Evolutionary conservation across 192 early-diverging fungal genomes (phyloP), one percentile per base, ranked within the genome.

Genomic region (Dissophora globulifera): DNA sequence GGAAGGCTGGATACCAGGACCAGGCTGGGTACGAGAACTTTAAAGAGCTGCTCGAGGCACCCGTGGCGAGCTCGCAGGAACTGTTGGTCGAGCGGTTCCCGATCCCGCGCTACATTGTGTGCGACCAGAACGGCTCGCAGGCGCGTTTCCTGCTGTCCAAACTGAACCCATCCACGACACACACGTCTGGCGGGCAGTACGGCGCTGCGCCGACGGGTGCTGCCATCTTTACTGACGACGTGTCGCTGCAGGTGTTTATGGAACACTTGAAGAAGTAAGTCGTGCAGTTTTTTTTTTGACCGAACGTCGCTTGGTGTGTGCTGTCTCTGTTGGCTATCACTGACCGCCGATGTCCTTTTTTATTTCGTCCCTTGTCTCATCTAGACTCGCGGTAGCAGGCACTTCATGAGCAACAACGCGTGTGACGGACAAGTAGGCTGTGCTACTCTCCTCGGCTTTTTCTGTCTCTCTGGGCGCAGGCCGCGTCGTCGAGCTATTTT

Each of bases 151-250:
- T 99, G 52, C 87, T 98, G 45, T 93, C 93, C 52, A 99, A 99
- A 70, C 90, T 99, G 42, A 99, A 99, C 62, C 98, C 98, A 33
- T 98, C 96, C 20, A 96, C 92, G 3, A 98, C 96, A 2, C 96
- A 99, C 80, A 86, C 86, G 31, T 90, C 88, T 51, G 88, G 90
- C 19, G 85, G 82, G 54, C 88, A 87, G 60, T 89, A 92, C 65
- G 90, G 91, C 31, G 58, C 20, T 27, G 69, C 78, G 32, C 76
- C 86, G 19, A 82, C 80, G 42, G 96, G 95, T n/a, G 88, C 92
- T 68, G 93, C 95, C 4, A 97, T 99, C 48, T 90, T 98, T 56
- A 99, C 98, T 29, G 98, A 99, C 61, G 98, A 99, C 84, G 98
- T 98, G 56, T 95, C 93, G 50, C 76, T 99, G 68, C 95, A 95